Evolutionary conservation across 306 rosid genomes (phyloP), one percentile per base, ranked within the genome.

Genomic region (Heteromeles arbutifolia): DNA sequence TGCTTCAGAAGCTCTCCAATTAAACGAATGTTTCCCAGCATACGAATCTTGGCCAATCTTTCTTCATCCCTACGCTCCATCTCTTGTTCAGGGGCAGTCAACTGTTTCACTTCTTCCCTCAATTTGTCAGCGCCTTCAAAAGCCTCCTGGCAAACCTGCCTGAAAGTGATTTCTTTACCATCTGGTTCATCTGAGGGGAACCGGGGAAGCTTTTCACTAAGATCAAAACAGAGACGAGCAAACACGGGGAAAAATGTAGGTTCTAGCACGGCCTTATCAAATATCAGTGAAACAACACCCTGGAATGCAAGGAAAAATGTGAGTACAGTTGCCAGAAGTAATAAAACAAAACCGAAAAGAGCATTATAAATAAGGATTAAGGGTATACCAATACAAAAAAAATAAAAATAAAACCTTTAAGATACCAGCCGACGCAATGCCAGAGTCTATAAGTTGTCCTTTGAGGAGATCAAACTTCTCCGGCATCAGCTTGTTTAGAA

Each of bases 181-280:
- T 76, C 92, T 63, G 97, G 91, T 72, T 90, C 99, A 3, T 92
- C 96, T 28, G 99, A 88, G 25, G 99, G 98, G 84, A 92, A 96
- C 50, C 88, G 84, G 32, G 96, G 97, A 70, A 96, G 98, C 85
- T 87, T 92, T 80, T 77, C 90, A 77, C 89, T 86, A 58, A 96
- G 98, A 85, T 96, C 98, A 26, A 81, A 84, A 72, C 99, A 96
- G 78, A 96, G 83, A 70, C 32, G 90, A 34, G 99, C 96, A 79
- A 90, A 96, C 99, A 96, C 92, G 79, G 96, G 98, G 79, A 98
- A 96, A 85, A 96, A 96, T 22, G 99, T 96, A 29, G 99, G 99
- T 54, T 96, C 99, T 59, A 96, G 91, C 79, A 96, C 98, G 43
- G 99, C 97, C 85, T 96, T 96, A 29, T 96, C 99, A 86, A 92